A percentile compares a stretch with the other conserved stretches of the same genome.
These are phyloP conservation scores for Dactylellina leptospora DNA, from an alignment of 2,329 filamentous ascomycete species.

Conservation along the genomic window DNA sequence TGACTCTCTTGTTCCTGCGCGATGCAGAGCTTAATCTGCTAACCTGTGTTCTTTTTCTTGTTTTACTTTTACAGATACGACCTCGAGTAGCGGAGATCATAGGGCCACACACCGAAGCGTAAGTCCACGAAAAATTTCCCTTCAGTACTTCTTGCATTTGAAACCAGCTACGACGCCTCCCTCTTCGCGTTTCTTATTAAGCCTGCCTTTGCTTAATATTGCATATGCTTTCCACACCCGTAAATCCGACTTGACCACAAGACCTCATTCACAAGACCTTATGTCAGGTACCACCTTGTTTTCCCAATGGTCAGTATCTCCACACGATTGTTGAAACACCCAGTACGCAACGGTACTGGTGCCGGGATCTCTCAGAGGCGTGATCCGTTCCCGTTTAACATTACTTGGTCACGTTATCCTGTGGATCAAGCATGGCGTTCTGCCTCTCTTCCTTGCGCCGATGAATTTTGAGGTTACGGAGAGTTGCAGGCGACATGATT, in stretches of 20 bases:
- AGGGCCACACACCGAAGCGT: slow-evolving; percentile 45
- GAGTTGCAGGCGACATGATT: slow-evolving; percentile 41
- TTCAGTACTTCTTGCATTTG: slow-evolving; percentile 25
- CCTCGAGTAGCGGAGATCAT: slow-evolving; percentile 39
- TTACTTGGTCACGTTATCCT: slow-evolving; percentile 45
- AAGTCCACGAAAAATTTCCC: slow-evolving; percentile 41
- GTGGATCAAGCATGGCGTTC: slow-evolving; percentile 39
- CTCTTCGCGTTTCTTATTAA: slow-evolving; percentile 52
- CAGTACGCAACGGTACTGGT: slow-evolving; percentile 29
- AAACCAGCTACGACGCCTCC: slow-evolving; percentile 29
- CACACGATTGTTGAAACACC: slow-evolving; percentile 14
- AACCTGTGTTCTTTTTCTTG: slow-evolving; percentile 33
- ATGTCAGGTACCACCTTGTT: slow-evolving; percentile 50
- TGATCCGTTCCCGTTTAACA: slow-evolving; percentile 45
- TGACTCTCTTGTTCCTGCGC: slow-evolving; percentile 52
- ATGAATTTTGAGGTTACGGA: slow-evolving; percentile 21
- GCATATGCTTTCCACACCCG: slow-evolving; percentile 52
- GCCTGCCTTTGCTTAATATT: slow-evolving; percentile 48
- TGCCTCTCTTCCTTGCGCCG: slow-evolving; percentile 6
- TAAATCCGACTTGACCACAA: slow-evolving; percentile 53
- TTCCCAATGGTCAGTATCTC: slow-evolving; percentile 47
- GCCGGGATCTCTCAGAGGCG: slow-evolving; percentile 29
- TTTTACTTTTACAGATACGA: slow-evolving; percentile 42
- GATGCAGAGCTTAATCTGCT: slow-evolving; percentile 53
- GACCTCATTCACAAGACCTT: slow-evolving; percentile 53